phyloP scores from a whole-genome alignment of 805 yeast genomes.

The Ogataea pignaliae region DNA sequence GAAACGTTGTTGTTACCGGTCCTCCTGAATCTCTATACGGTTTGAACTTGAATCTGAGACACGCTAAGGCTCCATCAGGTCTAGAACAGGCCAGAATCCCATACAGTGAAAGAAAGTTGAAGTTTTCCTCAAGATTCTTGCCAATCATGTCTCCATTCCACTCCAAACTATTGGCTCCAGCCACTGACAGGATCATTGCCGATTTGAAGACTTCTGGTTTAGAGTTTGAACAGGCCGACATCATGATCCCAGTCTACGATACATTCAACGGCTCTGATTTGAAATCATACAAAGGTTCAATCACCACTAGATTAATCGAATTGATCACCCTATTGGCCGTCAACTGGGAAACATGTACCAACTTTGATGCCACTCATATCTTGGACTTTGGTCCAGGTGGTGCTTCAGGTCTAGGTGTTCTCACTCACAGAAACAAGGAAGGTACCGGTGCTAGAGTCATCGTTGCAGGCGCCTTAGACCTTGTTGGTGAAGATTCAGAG shows the following conservation, averaged over 20 bases:
- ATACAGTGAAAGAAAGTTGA: constrained; percentile 86
- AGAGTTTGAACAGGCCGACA: constrained; percentile 47
- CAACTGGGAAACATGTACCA: constrained; percentile 89
- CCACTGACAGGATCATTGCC: constrained; percentile 58
- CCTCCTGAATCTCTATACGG: constrained; percentile 98
- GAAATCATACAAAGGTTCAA: constrained; percentile 47
- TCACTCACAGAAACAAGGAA: constrained; percentile 96
- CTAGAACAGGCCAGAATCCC: constrained; percentile 95
- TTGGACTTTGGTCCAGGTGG: constrained; percentile 99
- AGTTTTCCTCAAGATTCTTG: constrained; percentile 87
- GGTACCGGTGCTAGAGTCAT: constrained; percentile 97
- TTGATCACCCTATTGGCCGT: constrained; percentile 88
- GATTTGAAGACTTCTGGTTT: constrained; percentile 62
- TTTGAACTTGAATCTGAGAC: constrained; percentile 84
- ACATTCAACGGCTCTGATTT: constrained; percentile 82
- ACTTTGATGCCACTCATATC: constrained; percentile 79
- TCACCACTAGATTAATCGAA: constrained; percentile 67
- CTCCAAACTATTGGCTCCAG: constrained; percentile 74
- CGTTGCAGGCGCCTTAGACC: constrained; percentile 86
- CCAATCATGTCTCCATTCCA: constrained; percentile 98
- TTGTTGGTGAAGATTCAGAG: constrained; percentile 65
- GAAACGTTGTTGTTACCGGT: constrained; percentile 93
- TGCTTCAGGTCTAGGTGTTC: constrained; percentile 89
- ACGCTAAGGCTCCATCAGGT: constrained; percentile 91
- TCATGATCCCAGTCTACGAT: constrained; percentile 86